Evolutionary conservation across 2,329 filamentous ascomycete species (phyloP), one percentile per base, ranked within the genome.

Genomic region (Cordyceps javanica): DNA sequence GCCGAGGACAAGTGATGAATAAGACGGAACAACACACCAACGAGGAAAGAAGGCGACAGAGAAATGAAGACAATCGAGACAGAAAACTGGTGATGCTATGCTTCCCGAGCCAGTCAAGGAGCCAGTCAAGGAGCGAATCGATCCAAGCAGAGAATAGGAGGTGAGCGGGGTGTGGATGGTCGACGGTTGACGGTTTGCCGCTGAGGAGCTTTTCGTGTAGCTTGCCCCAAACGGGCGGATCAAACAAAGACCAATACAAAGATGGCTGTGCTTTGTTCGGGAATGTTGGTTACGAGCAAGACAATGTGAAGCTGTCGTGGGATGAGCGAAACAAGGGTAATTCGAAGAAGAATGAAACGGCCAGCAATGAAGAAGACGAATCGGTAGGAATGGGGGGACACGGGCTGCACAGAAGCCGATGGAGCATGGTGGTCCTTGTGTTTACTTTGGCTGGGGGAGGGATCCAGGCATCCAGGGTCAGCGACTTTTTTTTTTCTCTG

Each of bases 181-280:
- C 7, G 48, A 16, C 38, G 28, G 28, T 49, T 19, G 36, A 51
- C 16, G 38, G 36, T 57, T 16, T 23, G 10, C 11, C 9, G 21
- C 5, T 3, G 11, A 19, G n/a, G 19, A 41, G 42, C n/a, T 42
- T 41, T 38, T 51, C 51, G 38, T 57, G 42, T 49, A 42, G 55
- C 23, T 51, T 57, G 55, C 55, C 55, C 30, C 55, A 46, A 21
- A 51, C 55, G 55, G 55, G 55, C 55, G 55, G 55, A 57, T 57
- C n/a, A n/a, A n/a, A n/a, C 26, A 36, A 26, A 41, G n/a, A 19
- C 14, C 55, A 42, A 28, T 21, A 21, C 13, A 6, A 26, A 25
- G 42, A 26, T 13, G 16, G 32, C 38, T 45, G n/a, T 38, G 21
- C 3, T 23, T 28, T 46, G 28, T 50, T 10, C 14, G 16, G 21